These are phyloP conservation scores for Blastomyces emzantsi DNA, from an alignment of 2,329 filamentous ascomycete species.

Conservation along the genomic window DNA sequence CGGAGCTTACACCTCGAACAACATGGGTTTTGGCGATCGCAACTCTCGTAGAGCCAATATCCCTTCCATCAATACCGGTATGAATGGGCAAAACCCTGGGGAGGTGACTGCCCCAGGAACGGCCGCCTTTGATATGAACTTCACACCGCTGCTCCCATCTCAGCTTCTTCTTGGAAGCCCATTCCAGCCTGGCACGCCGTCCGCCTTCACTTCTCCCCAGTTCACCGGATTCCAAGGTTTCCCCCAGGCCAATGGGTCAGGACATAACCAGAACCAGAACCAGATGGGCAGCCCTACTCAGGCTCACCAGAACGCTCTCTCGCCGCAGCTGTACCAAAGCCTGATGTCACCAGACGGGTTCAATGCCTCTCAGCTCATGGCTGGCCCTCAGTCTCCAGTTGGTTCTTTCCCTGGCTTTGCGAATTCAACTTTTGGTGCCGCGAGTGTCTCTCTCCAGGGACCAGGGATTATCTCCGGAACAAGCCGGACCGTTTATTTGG, in stretches of 20 bases:
- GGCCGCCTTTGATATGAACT: constrained; percentile 90
- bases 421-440: constrained; percentile 50
- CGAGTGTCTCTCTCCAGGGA: constrained; percentile 66
- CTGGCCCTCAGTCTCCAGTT: constrained; percentile 76
- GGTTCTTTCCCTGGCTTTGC: constrained; percentile 59
- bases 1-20: constrained; percentile 81
- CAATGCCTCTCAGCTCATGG: constrained; percentile 69
- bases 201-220: constrained; percentile 80
- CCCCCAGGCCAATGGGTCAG: constrained; percentile 49
- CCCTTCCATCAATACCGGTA: constrained; percentile 82
- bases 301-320: constrained; percentile 56
- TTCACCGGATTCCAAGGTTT: constrained; percentile 79
- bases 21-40: constrained; percentile 71
- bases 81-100: constrained; percentile 49
- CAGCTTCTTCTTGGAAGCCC: constrained; percentile 91
- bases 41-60: constrained; percentile 77
- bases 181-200: constrained; percentile 90
- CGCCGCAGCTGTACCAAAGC: constrained; percentile 72
- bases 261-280: constrained; percentile 48
- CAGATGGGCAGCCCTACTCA: constrained; percentile 67
- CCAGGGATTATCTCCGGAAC: constrained; percentile 80
- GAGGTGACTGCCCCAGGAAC: constrained; percentile 78
- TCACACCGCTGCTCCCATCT: constrained; percentile 89
- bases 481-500: constrained; percentile 92
- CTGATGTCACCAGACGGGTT: constrained; percentile 80